Conservation (phyloP, 2,329 filamentous ascomycete species). For the Neonectria coccinea region DNA sequence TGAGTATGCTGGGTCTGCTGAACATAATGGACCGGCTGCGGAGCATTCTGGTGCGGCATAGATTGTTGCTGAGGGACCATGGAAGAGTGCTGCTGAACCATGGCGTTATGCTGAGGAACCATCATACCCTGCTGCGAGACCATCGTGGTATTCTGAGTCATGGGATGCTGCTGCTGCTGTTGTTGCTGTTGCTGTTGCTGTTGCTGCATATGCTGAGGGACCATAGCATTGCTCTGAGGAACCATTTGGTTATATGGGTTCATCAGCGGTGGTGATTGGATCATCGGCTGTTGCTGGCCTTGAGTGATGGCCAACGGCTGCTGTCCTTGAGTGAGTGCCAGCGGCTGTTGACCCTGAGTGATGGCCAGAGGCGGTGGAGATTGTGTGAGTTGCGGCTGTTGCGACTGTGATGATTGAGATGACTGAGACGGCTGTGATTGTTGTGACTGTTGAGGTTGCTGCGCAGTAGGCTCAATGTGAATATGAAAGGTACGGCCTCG, state of each 20-base stretch:
- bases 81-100: too few species aligned
- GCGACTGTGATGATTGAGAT: slow-evolving; percentile 2
- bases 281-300: slow-evolving; percentile 15
- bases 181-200: neutral
- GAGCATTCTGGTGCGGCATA: neutral
- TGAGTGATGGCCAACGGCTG: slow-evolving; percentile 12
- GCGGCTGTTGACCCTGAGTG: slow-evolving; percentile 2
- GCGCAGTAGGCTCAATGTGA: slow-evolving; percentile 42
- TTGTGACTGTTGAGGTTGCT: slow-evolving; percentile 19
- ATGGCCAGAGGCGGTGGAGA: slow-evolving; percentile 7
- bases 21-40: slow-evolving; percentile 1
- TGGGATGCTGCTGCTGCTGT: too few species aligned
- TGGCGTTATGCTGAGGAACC: neutral
- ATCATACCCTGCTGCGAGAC: slow-evolving; percentile 28
- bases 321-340: slow-evolving; percentile 1
- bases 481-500: slow-evolving; percentile 46
- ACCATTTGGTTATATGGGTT: neutral
- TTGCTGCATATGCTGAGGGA: slow-evolving; percentile 25
- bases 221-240: slow-evolving; percentile 9
- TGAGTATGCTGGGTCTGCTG: slow-evolving; percentile 19
- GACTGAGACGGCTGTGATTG: neutral
- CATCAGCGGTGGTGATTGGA: slow-evolving; percentile 19
- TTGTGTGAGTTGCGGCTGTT: slow-evolving; percentile 17
- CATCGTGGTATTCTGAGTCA: slow-evolving; percentile 20
- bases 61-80: too few species aligned